Evolutionary conservation across 345 rosid species (phyloP).

Genomic region (Salix suchowensis): DNA sequence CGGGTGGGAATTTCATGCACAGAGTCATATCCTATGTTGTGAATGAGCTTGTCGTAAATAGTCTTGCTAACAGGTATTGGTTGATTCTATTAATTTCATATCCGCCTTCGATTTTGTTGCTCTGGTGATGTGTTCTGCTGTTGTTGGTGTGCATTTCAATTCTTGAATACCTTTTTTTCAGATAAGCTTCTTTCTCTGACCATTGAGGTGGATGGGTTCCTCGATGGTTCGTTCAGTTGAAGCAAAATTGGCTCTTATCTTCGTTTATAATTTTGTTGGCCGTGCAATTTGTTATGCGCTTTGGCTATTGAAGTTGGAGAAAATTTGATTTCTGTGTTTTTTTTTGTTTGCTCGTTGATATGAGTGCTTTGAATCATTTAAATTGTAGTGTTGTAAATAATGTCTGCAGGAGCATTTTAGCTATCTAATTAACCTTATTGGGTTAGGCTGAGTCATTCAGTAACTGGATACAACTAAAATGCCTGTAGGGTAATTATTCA

Average conservation of each 20-base stretch:
- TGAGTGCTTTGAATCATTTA: neutral
- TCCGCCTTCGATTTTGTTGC: neutral
- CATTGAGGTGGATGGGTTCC: conserved; percentile 30
- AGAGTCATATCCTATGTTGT: conserved; percentile 71
- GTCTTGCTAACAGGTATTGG: conserved; percentile 79
- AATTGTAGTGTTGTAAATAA: too few species aligned
- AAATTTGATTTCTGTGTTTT: neutral
- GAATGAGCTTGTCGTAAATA: conserved; percentile 74
- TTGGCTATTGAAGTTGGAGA: conserved; percentile 15
- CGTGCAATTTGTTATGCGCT: neutral
- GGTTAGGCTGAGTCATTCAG: neutral
- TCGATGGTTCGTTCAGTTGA: conserved; percentile 48
- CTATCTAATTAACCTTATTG: neutral
- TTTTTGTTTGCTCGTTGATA: neutral
- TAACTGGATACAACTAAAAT: neutral
- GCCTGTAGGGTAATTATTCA: neutral
- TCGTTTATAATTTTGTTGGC: neutral
- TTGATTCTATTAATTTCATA: neutral
- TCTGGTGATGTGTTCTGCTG: neutral
- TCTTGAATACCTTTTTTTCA: neutral
- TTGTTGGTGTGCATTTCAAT: neutral
- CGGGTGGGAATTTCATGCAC: conserved; percentile 81
- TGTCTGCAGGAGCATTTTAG: too few species aligned
- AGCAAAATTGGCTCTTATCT: conserved; percentile 32
- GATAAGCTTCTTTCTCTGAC: conserved; percentile 43